Conservation (phyloP, 140 eudicot genomes). For the Ambrosia hybrid region DNA sequence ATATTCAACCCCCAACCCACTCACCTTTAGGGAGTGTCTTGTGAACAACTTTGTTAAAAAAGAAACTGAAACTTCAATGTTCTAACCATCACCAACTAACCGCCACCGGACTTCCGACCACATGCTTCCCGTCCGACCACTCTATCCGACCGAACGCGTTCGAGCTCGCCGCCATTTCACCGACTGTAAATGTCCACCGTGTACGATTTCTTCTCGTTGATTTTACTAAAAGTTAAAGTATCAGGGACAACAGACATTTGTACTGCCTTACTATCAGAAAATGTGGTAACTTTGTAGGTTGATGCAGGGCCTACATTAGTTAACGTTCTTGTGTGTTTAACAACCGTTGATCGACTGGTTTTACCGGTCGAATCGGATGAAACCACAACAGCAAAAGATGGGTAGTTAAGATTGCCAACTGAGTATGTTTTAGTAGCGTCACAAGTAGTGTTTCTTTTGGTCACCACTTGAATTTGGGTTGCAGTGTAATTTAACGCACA, state of each 20-base stretch:
- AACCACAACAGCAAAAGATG: conserved; percentile 73
- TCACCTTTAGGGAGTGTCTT: conserved; percentile 36
- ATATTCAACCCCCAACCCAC: conserved; percentile 34
- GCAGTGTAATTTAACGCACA: conserved; percentile 80
- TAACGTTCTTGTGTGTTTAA: conserved; percentile 73
- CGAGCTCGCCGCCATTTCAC: conserved; percentile 53
- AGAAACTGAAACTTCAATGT: conserved; percentile 17
- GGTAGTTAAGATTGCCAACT: conserved; percentile 67
- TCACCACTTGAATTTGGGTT: conserved; percentile 51
- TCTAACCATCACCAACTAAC: conserved; percentile 64
- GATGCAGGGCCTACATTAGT: conserved; percentile 78
- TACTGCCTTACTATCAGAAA: conserved; percentile 40
- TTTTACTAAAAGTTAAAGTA: conserved; percentile 44
- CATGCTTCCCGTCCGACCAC: conserved; percentile 92
- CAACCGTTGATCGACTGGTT: conserved; percentile 42
- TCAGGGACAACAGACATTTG: conserved; percentile 70
- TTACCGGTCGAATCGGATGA: conserved; percentile 34
- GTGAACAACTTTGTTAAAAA: conserved; percentile 29
- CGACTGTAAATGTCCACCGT: conserved; percentile 61
- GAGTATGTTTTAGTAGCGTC: conserved; percentile 52
- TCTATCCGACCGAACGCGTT: conserved; percentile 75
- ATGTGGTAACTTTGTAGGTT: conserved; percentile 64
- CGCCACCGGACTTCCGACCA: conserved; percentile 85
- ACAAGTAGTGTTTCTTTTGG: conserved; percentile 68
- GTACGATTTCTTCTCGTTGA: conserved; percentile 72